Base-by-base conservation (phyloP, 331 rosid genomes). In the Pyracantha coccinea region DNA sequence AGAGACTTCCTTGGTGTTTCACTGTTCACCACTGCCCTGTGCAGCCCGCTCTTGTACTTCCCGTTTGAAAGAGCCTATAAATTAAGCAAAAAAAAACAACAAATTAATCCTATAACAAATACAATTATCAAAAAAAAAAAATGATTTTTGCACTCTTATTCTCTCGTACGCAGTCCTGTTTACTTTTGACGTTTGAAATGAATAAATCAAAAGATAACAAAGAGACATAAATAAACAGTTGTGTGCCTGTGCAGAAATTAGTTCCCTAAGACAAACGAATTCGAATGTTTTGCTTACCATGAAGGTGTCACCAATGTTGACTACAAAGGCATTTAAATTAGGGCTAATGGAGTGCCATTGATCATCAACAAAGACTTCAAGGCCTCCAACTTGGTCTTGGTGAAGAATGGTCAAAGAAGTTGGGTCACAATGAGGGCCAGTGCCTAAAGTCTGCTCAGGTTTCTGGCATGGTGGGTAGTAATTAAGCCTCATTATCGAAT, bases 341-440 rank as follows among this genome's bases (percentile, higher is more conserved):
- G 98, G 97, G 60, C 45, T 81, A 54, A 93, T 81, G 70, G 92
- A 80, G 21, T 80, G 89, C 98, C 98, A 93, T 79, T 89, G 69
- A 7, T 87, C 85, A 71, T 93, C 98, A 9, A 91, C 96, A 75
- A 80, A 85, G 15, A 93, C 98, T 83, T 93, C 93, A 9, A 93
- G 83, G 19, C 98, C 98, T 31, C 94, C 92, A 5, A 93, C 97
- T 78, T 84, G 86, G 71, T 93, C 98, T 61, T 93, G 97, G 84
- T 93, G 98, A 69, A 93, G 97, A 67, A 93, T 93, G 29, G 98
- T 93, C 47, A 93, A 71, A 33, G 98, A 93, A 31, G 97, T 93
- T 41, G 98, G 98, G 80, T 93, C 98, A 67, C 97, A 93, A 74
- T 93, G 98, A 79, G 98, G 98, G 23, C 98, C 98, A 0, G 98